Conservation (phyloP, 805 yeast species). For the Vanderwaltozyma yarrowii region DNA sequence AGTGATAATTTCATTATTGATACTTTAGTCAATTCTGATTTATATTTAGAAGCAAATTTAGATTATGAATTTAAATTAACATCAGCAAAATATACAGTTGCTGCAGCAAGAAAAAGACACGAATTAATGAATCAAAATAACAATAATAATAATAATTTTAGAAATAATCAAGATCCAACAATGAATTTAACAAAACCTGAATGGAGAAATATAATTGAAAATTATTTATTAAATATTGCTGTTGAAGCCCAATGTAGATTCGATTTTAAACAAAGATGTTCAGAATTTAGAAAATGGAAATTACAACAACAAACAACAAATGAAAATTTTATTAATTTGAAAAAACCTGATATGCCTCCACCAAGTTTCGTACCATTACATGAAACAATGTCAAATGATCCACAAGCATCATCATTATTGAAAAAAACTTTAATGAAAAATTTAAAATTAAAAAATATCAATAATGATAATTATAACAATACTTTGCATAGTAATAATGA, state of each 20-base stretch:
- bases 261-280: conserved; percentile 48
- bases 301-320: conserved; percentile 14
- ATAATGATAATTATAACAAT: neutral
- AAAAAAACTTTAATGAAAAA: conserved; percentile 29
- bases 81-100: conserved; percentile 53
- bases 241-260: conserved; percentile 62
- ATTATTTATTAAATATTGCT: conserved; percentile 51
- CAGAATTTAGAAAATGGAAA: conserved; percentile 36
- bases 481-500: conserved; percentile 1
- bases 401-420: conserved; percentile 8
- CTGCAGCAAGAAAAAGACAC: conserved; percentile 45
- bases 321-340: conserved; percentile 8
- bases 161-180: conserved; percentile 12
- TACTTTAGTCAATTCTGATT: conserved; percentile 45
- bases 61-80: conserved; percentile 43
- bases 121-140: conserved; percentile 21
- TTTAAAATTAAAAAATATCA: conserved; percentile 2
- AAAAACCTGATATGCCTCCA: conserved; percentile 29
- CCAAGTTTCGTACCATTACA: conserved; percentile 21
- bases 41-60: conserved; percentile 55
- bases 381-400: conserved; percentile 4
- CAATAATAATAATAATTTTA: no score
- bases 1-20: conserved; percentile 39
- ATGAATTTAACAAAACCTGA: conserved; percentile 42
- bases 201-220: conserved; percentile 69